These are phyloP conservation scores for Eimeria sp. DNA, from an alignment of 169 alveolate genomes.

Conservation along the genomic window DNA sequence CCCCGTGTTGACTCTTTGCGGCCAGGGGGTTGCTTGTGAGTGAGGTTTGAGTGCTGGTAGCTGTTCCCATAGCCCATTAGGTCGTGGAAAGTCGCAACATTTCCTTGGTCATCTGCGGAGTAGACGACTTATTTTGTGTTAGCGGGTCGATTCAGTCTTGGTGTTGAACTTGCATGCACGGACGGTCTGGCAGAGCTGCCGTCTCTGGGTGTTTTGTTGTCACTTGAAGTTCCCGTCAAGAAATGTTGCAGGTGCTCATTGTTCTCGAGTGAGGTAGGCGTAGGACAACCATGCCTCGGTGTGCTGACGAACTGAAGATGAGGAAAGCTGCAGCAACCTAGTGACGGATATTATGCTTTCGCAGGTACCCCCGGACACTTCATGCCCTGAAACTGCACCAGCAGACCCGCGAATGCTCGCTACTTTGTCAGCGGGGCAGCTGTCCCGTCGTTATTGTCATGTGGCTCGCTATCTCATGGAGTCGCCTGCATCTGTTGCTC, in stretches of 20 bases:
- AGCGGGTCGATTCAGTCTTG: background rate
- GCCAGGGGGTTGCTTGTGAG: background rate
- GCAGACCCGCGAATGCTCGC: background rate
- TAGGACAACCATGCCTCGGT: background rate
- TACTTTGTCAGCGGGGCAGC: constrained; percentile 11
- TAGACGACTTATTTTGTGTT: background rate
- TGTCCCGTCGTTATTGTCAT: constrained; percentile 24
- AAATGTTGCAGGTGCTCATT: background rate
- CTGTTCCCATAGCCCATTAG: background rate
- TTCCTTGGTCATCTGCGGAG: background rate
- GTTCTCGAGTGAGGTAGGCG: background rate
- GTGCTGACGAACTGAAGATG: background rate
- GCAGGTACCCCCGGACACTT: background rate
- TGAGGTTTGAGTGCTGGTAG: background rate
- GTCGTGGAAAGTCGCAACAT: background rate
- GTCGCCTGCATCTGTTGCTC: background rate
- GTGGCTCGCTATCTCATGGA: constrained; percentile 65
- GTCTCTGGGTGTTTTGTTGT: background rate
- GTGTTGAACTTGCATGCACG: background rate
- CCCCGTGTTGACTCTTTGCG: background rate
- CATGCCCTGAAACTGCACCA: background rate
- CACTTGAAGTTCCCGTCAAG: background rate
- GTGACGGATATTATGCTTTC: background rate
- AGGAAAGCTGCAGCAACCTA: background rate
- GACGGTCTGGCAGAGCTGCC: background rate